phyloP scores from a whole-genome alignment of 148 eudicot species.

The Talinum fruticosum region DNA sequence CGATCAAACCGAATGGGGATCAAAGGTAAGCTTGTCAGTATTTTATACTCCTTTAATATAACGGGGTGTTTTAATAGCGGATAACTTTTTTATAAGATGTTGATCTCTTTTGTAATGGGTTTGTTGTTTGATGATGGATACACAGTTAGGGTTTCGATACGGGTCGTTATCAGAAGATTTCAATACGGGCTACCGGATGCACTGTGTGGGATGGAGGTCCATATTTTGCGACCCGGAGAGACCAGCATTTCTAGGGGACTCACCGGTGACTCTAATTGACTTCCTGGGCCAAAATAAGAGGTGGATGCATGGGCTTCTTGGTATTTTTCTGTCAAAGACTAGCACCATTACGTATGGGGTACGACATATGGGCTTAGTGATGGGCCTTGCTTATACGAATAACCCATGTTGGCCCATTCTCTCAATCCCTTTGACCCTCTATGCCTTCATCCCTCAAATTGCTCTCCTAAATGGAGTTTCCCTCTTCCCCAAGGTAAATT shows the following conservation, averaged over 20 bases:
- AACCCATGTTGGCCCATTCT: constrained; percentile 37
- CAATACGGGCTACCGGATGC: constrained; percentile 43
- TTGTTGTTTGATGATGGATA: not conserved
- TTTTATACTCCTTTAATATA: not conserved
- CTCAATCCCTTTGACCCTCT: constrained; percentile 44
- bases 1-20: constrained; percentile 39
- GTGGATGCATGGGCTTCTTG: constrained; percentile 57
- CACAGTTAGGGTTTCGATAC: constrained; percentile 59
- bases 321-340: constrained; percentile 39
- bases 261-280: constrained; percentile 45
- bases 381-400: constrained; percentile 45
- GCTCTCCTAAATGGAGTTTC: constrained; percentile 51
- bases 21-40: constrained; percentile 25
- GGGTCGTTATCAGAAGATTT: constrained; percentile 62
- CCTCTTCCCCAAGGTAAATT: constrained; percentile 48
- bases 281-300: constrained; percentile 44
- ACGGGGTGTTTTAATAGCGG: not conserved
- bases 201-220: constrained; percentile 60
- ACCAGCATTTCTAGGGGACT: constrained; percentile 56
- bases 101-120: not conserved
- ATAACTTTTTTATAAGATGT: not conserved
- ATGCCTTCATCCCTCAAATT: constrained; percentile 61
- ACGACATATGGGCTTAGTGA: constrained; percentile 35
- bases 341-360: constrained; percentile 43
- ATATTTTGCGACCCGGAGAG: constrained; percentile 47